Base-by-base conservation (phyloP, 257 asterid species). In the Phtheirospermum japonicum region DNA sequence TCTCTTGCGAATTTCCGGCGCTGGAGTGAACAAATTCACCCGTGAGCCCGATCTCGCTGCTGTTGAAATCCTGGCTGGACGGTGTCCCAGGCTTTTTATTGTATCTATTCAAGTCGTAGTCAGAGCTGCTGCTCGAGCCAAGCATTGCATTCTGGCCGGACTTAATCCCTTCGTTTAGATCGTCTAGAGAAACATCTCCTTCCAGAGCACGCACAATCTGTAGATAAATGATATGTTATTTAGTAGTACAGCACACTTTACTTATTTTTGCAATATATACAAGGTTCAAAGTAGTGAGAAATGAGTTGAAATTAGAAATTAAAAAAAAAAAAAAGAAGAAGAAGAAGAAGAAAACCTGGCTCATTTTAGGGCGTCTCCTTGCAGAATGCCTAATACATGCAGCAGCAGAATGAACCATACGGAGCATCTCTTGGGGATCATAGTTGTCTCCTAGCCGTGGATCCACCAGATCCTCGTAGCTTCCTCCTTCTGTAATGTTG, bases 201-300 rank as follows among this genome's bases (percentile, higher is more conserved):
- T 89, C 97, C 10, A 89, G 63, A 6, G 86, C 95, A 9, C 95
- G 89, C n/a, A 86, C 89, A 45, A 89, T 72, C 95, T 86, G 53
- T 6, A 53, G 0, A 17, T 7, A 14, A 20, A 40, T 2, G 36
- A 19, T n/a, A n/a, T n/a, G n/a, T n/a, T n/a, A n/a, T n/a, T n/a
- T n/a, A n/a, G n/a, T n/a, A n/a, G n/a, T n/a, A n/a, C n/a, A n/a
- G n/a, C n/a, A n/a, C n/a, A n/a, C n/a, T n/a, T n/a, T n/a, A n/a
- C n/a, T n/a, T n/a, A n/a, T n/a, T n/a, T n/a, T n/a, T n/a, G n/a
- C n/a, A 23, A 23, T 23, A 23, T 23, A 23, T 23, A n/a, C n/a
- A 23, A 23, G 28, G 28, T 23, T 23, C 28, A 23, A 23, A 23
- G 28, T 23, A 23, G 28, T 23, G 28, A 23, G 28, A 23, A 1